Percentiles rank a stretch among this genome's conserved stretches.
phyloP scores from a whole-genome alignment of 345 rosid species.

The Mercurialis annua region DNA sequence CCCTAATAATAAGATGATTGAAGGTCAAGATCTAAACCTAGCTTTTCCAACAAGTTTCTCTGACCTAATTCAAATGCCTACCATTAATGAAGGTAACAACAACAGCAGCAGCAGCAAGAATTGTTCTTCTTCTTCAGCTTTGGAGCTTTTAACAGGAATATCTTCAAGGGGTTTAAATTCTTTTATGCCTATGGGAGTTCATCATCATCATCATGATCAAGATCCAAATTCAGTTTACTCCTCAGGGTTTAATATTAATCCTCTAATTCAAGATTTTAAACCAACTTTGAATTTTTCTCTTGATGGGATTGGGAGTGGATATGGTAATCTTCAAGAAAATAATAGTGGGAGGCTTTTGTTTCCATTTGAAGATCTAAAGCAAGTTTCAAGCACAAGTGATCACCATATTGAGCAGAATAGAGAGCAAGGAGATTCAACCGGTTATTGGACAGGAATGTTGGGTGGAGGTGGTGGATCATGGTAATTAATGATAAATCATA shows the following conservation, averaged over 20 bases:
- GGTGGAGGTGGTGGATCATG: slow-evolving; percentile 79
- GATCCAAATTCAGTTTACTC: slow-evolving; percentile 50
- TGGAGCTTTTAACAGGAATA: slow-evolving; percentile 75
- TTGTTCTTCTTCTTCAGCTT: slow-evolving; percentile 45
- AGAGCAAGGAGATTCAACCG: slow-evolving; percentile 56
- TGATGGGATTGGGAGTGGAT: slow-evolving; percentile 63
- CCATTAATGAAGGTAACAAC: slow-evolving; percentile 31
- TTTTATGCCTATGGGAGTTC: slow-evolving; percentile 60
- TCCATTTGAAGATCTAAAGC: slow-evolving; percentile 93
- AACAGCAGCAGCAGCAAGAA: slow-evolving; percentile 24
- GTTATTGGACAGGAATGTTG: slow-evolving; percentile 92
- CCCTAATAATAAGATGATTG: slow-evolving; percentile 44
- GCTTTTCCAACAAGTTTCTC: slow-evolving; percentile 56
- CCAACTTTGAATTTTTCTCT: slow-evolving; percentile 73
- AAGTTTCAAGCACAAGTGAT: slow-evolving; percentile 48
- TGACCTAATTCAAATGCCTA: slow-evolving; percentile 53
- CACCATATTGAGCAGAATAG: slow-evolving; percentile 38
- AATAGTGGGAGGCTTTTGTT: slow-evolving; percentile 63
- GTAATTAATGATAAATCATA: too few species aligned
- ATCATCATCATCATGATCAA: too few species aligned
- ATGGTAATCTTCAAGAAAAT: slow-evolving; percentile 45
- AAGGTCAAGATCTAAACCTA: slow-evolving; percentile 80
- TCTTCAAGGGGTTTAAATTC: slow-evolving; percentile 56
- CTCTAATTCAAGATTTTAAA: slow-evolving; percentile 79
- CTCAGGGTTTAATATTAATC: slow-evolving; percentile 31